phyloP scores from a whole-genome alignment of 129 eudicot genomes.

The Chrysanthemum seticuspe region DNA sequence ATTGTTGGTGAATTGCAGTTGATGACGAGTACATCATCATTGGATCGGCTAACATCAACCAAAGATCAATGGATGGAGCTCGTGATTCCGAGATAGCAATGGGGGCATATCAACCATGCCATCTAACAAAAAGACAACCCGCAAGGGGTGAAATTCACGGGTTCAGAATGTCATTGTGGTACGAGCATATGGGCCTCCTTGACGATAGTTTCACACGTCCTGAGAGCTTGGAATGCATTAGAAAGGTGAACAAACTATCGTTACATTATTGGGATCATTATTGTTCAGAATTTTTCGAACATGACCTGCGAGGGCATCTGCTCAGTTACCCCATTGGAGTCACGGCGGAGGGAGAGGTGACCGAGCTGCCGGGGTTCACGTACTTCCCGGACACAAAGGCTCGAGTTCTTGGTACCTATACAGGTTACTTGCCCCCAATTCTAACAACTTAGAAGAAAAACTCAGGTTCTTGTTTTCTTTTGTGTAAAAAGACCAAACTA shows the following conservation, averaged over 20 bases:
- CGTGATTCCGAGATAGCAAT: constrained; percentile 89
- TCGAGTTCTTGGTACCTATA: constrained; percentile 49
- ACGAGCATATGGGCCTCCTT: constrained; percentile 73
- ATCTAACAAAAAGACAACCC: constrained; percentile 40
- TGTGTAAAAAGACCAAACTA: neutral
- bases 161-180: constrained; percentile 77
- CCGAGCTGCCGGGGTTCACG: constrained; percentile 53
- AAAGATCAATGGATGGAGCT: constrained; percentile 82
- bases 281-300: constrained; percentile 41
- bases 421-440: constrained; percentile 55
- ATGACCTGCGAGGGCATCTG: constrained; percentile 64
- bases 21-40: constrained; percentile 84
- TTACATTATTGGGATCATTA: constrained; percentile 59
- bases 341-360: constrained; percentile 51
- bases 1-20: constrained; percentile 35
- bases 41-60: constrained; percentile 84
- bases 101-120: constrained; percentile 86
- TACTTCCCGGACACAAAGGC: constrained; percentile 78
- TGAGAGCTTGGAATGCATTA: constrained; percentile 44
- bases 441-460: constrained; percentile 44
- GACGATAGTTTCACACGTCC: constrained; percentile 49
- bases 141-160: constrained; percentile 76
- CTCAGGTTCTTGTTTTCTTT: constrained; percentile 3
- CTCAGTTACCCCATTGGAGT: constrained; percentile 64
- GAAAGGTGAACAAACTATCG: constrained; percentile 50